phyloP scores from a whole-genome alignment of 2,329 filamentous ascomycete species.

The Diaporthe sp. region DNA sequence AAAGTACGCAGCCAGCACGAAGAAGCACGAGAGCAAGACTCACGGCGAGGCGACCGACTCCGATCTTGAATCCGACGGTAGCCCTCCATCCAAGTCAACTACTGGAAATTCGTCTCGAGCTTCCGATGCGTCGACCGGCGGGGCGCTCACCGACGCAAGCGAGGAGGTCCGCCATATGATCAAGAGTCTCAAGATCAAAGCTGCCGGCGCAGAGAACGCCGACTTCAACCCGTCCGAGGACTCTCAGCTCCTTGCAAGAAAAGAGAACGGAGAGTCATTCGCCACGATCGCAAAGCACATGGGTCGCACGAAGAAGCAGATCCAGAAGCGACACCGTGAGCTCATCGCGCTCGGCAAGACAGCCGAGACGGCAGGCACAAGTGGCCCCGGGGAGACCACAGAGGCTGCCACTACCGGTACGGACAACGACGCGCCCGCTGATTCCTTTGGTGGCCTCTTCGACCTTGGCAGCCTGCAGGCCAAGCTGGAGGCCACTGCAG shows the following conservation, averaged over 20 bases:
- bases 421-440: conserved; percentile 1
- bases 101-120: not conserved
- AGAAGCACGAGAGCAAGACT: not conserved
- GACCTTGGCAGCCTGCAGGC: conserved; percentile 16
- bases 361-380: conserved; percentile 19
- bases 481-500: conserved; percentile 21
- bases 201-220: conserved; percentile 26
- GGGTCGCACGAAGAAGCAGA: conserved; percentile 25
- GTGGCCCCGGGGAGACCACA: conserved; percentile 20
- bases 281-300: conserved; percentile 8
- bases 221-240: conserved; percentile 45
- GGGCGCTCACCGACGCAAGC: conserved; percentile 19
- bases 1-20: not conserved
- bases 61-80: not conserved
- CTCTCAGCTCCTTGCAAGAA: conserved; percentile 43
- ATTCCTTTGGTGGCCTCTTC: conserved; percentile 17
- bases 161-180: conserved; percentile 33
- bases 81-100: not conserved
- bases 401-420: conserved; percentile 16
- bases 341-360: conserved; percentile 28
- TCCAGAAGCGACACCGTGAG: conserved; percentile 17
- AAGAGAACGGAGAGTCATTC: conserved; percentile 37
- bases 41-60: not conserved
- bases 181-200: conserved; percentile 36
- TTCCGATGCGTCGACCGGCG: not conserved